These are phyloP conservation scores for Cladosporium phlei DNA, from an alignment of 2,329 filamentous ascomycete species.

Conservation along the genomic window DNA sequence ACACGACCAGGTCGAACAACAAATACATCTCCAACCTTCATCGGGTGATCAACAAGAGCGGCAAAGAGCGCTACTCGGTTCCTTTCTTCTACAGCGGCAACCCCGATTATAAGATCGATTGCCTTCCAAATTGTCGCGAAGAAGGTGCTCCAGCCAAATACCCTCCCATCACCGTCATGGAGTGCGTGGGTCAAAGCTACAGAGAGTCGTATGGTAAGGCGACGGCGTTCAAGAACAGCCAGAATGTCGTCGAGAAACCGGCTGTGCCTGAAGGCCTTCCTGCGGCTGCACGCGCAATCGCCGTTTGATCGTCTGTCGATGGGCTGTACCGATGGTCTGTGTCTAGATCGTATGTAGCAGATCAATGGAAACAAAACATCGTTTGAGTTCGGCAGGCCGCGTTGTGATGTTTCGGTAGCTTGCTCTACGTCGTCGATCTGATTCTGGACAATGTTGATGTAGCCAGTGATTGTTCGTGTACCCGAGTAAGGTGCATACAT, in stretches of 20 bases:
- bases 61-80: conserved; percentile 51
- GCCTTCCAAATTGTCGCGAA: conserved; percentile 9
- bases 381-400: too few relatives aligned
- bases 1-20: conserved; percentile 42
- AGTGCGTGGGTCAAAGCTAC: conserved; percentile 5
- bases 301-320: background rate
- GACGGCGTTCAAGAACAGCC: conserved; percentile 7
- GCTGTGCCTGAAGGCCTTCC: background rate
- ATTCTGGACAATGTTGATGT: too few relatives aligned
- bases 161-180: conserved; percentile 11
- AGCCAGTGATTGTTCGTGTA: too few relatives aligned
- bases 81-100: conserved; percentile 55
- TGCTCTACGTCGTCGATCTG: too few relatives aligned
- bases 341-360: too few relatives aligned
- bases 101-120: conserved; percentile 34
- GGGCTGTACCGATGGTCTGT: too few relatives aligned
- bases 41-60: conserved; percentile 51
- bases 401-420: too few relatives aligned
- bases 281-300: background rate
- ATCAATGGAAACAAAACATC: too few relatives aligned
- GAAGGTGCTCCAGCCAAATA: conserved; percentile 9
- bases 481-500: too few relatives aligned
- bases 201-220: conserved; percentile 11
- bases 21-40: conserved; percentile 52
- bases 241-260: background rate